phyloP scores from a whole-genome alignment of 2,329 filamentous ascomycete genomes.

The Pestalotiopsis sp. region DNA sequence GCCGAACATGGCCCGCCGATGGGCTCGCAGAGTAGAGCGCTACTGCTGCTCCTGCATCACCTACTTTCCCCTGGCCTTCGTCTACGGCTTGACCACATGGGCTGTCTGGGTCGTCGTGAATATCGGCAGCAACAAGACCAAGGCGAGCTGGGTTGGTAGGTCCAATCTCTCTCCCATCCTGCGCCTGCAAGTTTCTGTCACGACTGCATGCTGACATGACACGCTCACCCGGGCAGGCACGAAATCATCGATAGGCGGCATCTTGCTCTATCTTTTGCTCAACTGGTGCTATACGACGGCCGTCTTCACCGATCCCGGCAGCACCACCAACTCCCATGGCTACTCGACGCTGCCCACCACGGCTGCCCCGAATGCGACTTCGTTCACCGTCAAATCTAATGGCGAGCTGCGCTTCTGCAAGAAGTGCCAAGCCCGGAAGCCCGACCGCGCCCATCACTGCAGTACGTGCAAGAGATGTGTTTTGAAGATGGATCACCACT shows the following conservation, averaged over 20 bases:
- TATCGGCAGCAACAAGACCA: conserved; percentile 63
- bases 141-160: conserved; percentile 60
- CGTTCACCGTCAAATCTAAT: conserved; percentile 89
- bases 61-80: conserved; percentile 86
- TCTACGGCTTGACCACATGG: conserved; percentile 91
- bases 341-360: conserved; percentile 84
- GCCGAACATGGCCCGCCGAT: conserved; percentile 57
- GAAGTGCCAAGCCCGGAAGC: conserved; percentile 93
- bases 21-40: conserved; percentile 74
- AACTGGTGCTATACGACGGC: conserved; percentile 91
- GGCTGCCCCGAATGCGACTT: conserved; percentile 62
- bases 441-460: conserved; percentile 95
- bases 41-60: conserved; percentile 78
- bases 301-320: conserved; percentile 89
- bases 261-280: conserved; percentile 75
- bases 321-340: conserved; percentile 63
- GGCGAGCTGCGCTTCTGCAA: conserved; percentile 92
- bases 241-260: conserved; percentile 61
- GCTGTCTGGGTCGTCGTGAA: conserved; percentile 83
- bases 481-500: conserved; percentile 99
- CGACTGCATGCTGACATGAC: background rate
- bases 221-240: conserved; percentile 41
- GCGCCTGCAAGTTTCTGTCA: background rate
- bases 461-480: conserved; percentile 93
- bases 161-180: conserved; percentile 3